A percentile compares a stretch with the other conserved stretches of the same genome.
Conservation (phyloP, 345 rosid genomes). For the Laguncularia racemosa region DNA sequence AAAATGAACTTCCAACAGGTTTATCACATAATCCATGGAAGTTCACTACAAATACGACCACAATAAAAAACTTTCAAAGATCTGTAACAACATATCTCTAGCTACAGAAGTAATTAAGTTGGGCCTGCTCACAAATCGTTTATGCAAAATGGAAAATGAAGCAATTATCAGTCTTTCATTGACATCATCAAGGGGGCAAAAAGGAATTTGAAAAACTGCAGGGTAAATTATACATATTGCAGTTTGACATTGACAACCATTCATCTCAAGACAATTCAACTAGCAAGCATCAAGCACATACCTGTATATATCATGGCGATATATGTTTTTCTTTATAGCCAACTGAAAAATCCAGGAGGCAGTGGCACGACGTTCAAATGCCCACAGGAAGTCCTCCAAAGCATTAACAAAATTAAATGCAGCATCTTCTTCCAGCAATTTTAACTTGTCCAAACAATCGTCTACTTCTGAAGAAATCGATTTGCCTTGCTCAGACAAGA, state of each 20-base stretch:
- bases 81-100: too few species aligned
- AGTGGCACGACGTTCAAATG: constrained; percentile 83
- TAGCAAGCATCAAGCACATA: constrained; percentile 13
- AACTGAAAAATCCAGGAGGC: constrained; percentile 88
- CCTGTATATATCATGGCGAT: constrained; percentile 73
- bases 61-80: neutral
- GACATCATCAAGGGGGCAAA: neutral
- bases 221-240: neutral
- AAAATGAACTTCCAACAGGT: neutral
- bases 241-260: neutral
- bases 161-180: too few species aligned
- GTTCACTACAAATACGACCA: neutral
- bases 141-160: too few species aligned
- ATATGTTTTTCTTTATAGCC: constrained; percentile 72
- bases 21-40: neutral
- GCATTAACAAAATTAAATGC: constrained; percentile 88
- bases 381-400: constrained; percentile 83
- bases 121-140: too few species aligned
- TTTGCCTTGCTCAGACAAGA: constrained; percentile 52
- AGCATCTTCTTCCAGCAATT: constrained; percentile 65
- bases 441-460: constrained; percentile 51
- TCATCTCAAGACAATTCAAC: neutral
- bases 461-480: constrained; percentile 64
- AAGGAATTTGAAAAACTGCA: constrained; percentile 6
- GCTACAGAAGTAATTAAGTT: too few species aligned